phyloP scores from a whole-genome alignment of 345 rosid species.

The Euphorbia tirucalli region DNA sequence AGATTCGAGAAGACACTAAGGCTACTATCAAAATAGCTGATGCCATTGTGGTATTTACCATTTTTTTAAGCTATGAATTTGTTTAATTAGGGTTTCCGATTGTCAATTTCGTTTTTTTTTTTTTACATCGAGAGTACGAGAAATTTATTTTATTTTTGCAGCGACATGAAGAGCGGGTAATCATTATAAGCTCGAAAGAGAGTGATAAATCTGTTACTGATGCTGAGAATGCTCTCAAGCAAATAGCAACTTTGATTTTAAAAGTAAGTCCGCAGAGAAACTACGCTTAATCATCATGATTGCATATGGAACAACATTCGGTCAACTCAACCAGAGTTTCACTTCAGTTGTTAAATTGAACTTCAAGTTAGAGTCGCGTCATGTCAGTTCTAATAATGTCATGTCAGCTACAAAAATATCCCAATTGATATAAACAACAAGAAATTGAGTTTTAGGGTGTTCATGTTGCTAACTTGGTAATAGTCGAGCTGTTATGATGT shows the following conservation, averaged over 20 bases:
- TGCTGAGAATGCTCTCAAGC: conserved; percentile 60
- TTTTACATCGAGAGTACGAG: not conserved
- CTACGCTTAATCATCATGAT: not conserved
- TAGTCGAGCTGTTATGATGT: too few species aligned
- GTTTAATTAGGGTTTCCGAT: conserved; percentile 6
- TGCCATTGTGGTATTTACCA: conserved; percentile 39
- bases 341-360: too few species aligned
- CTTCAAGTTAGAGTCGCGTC: too few species aligned
- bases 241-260: conserved; percentile 52
- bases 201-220: conserved; percentile 37
- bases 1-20: conserved; percentile 68
- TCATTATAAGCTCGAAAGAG: conserved; percentile 62
- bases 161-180: conserved; percentile 78
- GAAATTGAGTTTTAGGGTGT: too few species aligned
- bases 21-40: conserved; percentile 69
- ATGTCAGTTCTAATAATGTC: too few species aligned
- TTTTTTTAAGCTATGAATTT: not conserved
- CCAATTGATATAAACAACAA: too few species aligned
- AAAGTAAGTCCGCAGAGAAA: conserved; percentile 23
- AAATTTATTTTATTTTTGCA: conserved; percentile 19
- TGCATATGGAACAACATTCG: too few species aligned
- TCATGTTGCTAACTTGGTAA: too few species aligned
- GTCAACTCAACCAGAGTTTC: too few species aligned
- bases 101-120: not conserved
- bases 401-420: too few species aligned